Conservation (phyloP, 2,329 filamentous ascomycete genomes). For the Rhinocladiella similis region DNA sequence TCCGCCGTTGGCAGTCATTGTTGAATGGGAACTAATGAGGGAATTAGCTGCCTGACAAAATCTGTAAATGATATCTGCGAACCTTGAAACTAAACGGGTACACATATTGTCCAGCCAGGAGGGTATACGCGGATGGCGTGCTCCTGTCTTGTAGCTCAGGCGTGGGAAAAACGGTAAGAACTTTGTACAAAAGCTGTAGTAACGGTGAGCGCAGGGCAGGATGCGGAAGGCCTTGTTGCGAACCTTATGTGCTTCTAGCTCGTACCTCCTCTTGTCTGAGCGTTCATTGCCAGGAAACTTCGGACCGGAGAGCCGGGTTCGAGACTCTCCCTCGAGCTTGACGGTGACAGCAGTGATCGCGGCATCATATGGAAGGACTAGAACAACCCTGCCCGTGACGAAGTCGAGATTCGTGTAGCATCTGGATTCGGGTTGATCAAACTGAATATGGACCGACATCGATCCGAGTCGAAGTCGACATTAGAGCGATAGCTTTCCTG, state of each 20-base stretch:
- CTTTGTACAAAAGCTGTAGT: conserved; percentile 48
- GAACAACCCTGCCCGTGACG: conserved; percentile 46
- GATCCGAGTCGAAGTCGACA: conserved; percentile 20
- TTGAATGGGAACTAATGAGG: conserved; percentile 49
- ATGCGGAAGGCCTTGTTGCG: conserved; percentile 20
- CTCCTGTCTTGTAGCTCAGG: conserved; percentile 40
- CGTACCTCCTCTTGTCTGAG: conserved; percentile 49
- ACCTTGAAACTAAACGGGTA: conserved; percentile 54
- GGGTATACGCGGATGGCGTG: conserved; percentile 42
- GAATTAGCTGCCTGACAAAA: neutral
- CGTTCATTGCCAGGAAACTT: conserved; percentile 42
- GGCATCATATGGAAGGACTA: conserved; percentile 43
- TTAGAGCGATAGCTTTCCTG: conserved; percentile 15
- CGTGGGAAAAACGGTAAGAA: conserved; percentile 47
- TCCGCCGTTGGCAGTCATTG: conserved; percentile 46
- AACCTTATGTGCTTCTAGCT: conserved; percentile 52
- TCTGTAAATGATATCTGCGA: conserved; percentile 4
- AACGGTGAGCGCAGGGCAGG: conserved; percentile 6
- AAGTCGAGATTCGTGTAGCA: conserved; percentile 52
- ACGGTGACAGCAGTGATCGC: conserved; percentile 48
- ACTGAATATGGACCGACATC: conserved; percentile 48
- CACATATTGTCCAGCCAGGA: conserved; percentile 47
- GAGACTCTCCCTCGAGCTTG: conserved; percentile 52
- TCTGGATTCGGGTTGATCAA: conserved; percentile 41
- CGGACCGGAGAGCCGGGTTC: conserved; percentile 44